phyloP scores from a whole-genome alignment of 805 yeast species.

The Candida multigemmis region DNA sequence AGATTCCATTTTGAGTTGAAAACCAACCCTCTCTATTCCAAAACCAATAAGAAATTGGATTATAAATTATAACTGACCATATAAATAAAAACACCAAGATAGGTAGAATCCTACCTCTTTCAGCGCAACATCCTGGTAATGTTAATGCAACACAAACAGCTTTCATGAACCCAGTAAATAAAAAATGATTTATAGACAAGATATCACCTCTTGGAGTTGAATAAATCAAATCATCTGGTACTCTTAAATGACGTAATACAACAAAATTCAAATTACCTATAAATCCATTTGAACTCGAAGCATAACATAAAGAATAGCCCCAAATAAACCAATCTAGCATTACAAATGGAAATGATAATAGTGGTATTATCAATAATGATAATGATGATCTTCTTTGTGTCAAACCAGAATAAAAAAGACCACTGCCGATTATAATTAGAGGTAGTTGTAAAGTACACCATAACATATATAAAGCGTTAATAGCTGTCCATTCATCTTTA shows the following conservation, averaged over 20 bases:
- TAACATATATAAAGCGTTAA: constrained; percentile 26
- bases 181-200: constrained; percentile 23
- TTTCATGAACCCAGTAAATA: constrained; percentile 31
- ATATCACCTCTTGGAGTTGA: constrained; percentile 31
- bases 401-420: constrained; percentile 33
- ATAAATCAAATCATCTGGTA: constrained; percentile 10
- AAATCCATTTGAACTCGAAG: constrained; percentile 21
- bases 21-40: constrained; percentile 38
- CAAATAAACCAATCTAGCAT: constrained; percentile 35
- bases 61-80: constrained; percentile 32
- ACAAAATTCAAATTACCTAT: constrained; percentile 25
- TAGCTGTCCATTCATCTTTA: constrained; percentile 4
- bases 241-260: constrained; percentile 18
- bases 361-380: constrained; percentile 29
- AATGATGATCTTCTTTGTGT: constrained; percentile 33
- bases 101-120: constrained; percentile 32
- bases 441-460: constrained; percentile 23
- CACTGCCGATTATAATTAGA: constrained; percentile 23
- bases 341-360: constrained; percentile 19
- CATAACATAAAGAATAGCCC: constrained; percentile 34
- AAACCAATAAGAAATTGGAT: constrained; percentile 37
- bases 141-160: constrained; percentile 29
- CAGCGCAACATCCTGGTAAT: constrained; percentile 36
- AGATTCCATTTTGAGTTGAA: constrained; percentile 17
- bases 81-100: constrained; percentile 28